A percentile compares a stretch with the other conserved stretches of the same genome.
Evolutionary conservation across 139 green algal genomes (phyloP).

Genomic region (Mesotaenium endlicherianum): DNA sequence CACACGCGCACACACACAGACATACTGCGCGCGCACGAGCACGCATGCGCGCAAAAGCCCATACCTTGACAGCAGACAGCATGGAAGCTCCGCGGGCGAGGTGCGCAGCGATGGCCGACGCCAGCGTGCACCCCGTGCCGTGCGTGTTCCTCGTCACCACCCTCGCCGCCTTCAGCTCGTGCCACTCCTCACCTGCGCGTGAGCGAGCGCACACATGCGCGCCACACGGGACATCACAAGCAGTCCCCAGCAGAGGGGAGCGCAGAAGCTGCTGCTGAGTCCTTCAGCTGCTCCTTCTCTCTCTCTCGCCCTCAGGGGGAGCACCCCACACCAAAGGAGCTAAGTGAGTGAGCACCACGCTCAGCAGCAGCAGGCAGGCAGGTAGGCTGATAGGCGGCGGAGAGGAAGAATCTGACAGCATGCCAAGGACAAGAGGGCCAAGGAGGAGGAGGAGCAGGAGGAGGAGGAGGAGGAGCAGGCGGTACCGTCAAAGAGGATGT

Average conservation of each 20-base stretch:
- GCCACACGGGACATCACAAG: no score
- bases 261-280: no score
- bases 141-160: conserved; percentile 78
- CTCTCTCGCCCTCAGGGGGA: background rate
- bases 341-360: no score
- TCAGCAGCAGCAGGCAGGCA: no score
- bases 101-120: conserved; percentile 76
- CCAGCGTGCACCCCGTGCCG: conserved; percentile 89
- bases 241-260: no score
- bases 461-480: background rate
- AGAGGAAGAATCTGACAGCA: background rate
- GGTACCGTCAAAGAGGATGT: conserved; percentile 84
- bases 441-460: background rate
- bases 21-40: background rate
- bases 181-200: conserved; percentile 44
- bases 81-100: conserved; percentile 72
- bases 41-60: background rate
- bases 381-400: no score
- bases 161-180: conserved; percentile 55
- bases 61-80: conserved; percentile 17
- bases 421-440: background rate
- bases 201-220: no score
- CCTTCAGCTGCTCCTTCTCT: background rate
- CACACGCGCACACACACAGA: background rate
- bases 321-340: no score